These are phyloP conservation scores for Linnemannia schmuckeri DNA, from an alignment of 192 early-diverging fungal genomes.

Conservation along the genomic window DNA sequence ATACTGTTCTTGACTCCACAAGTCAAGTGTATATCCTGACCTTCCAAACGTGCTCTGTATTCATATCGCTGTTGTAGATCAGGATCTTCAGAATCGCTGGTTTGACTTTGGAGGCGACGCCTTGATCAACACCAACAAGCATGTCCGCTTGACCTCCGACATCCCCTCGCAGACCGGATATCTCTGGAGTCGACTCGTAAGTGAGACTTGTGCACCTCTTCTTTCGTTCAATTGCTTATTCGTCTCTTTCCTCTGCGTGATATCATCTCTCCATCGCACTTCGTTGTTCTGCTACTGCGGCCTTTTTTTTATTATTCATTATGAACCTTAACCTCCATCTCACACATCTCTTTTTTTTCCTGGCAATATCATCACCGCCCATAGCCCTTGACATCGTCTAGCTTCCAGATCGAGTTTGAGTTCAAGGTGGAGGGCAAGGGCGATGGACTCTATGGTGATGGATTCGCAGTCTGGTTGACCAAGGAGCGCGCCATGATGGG, in stretches of 20 bases:
- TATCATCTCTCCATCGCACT: conserved; percentile 28
- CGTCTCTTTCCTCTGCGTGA: conserved; percentile 1
- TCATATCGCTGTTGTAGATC: conserved; percentile 58
- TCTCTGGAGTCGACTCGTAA: conserved; percentile 81
- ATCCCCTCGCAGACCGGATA: conserved; percentile 83
- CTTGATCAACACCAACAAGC: conserved; percentile 87
- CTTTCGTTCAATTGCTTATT: neutral
- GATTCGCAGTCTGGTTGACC: conserved; percentile 96
- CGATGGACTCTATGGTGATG: conserved; percentile 90
- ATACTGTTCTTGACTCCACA: too few relatives aligned
- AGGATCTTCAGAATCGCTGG: conserved; percentile 86
- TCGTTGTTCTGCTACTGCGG: neutral
- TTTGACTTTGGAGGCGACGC: conserved; percentile 97
- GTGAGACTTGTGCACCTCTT: conserved; percentile 7
- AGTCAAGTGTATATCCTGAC: too few relatives aligned
- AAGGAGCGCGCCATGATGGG: conserved; percentile 77
- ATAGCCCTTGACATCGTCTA: conserved; percentile 73
- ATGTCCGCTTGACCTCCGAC: conserved; percentile 90
- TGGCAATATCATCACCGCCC: neutral
- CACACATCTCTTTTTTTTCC: neutral
- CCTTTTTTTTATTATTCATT: neutral
- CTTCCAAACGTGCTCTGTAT: neutral
- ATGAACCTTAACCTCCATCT: neutral
- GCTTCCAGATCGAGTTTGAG: conserved; percentile 93
- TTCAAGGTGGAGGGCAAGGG: conserved; percentile 87